Percentiles rank a stretch among this genome's conserved stretches.
Evolutionary conservation across 768 basidiomycete genomes (phyloP).

Genomic region (Leccinellum luteum): DNA sequence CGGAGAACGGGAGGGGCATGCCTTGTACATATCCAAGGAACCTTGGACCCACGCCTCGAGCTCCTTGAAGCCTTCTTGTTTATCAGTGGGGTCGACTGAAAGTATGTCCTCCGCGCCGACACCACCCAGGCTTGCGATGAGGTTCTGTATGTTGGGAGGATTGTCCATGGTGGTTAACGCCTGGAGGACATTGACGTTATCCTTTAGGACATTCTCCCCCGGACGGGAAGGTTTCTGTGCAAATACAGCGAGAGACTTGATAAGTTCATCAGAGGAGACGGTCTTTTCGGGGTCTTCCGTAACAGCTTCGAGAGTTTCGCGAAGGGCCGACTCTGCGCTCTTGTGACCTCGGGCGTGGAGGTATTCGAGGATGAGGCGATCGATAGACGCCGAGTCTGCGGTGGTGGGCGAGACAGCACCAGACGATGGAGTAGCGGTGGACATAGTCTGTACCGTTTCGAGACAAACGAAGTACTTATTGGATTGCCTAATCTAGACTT

Average conservation of each 20-base stretch:
- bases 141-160: conserved; percentile 67
- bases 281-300: conserved; percentile 38
- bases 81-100: conserved; percentile 78
- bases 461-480: not conserved
- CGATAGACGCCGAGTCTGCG: conserved; percentile 28
- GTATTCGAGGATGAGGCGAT: conserved; percentile 48
- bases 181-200: conserved; percentile 61
- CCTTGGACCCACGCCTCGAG: conserved; percentile 89
- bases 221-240: conserved; percentile 65
- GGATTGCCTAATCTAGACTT: conserved; percentile 1
- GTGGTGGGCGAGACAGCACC: conserved; percentile 32
- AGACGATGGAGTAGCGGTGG: conserved; percentile 33
- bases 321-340: conserved; percentile 41
- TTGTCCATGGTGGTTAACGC: conserved; percentile 69
- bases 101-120: conserved; percentile 82
- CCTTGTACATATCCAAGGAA: conserved; percentile 88
- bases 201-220: conserved; percentile 70
- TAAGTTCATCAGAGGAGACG: conserved; percentile 49
- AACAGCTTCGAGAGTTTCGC: conserved; percentile 37
- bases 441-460: conserved; percentile 19
- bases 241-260: conserved; percentile 60
- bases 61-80: conserved; percentile 82
- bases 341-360: conserved; percentile 46
- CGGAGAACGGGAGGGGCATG: conserved; percentile 38
- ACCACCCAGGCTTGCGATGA: conserved; percentile 74